Percentiles rank a stretch among this genome's conserved stretches.
Evolutionary conservation across 305 asterid genomes (phyloP).

Genomic region (Plantago coronopus): DNA sequence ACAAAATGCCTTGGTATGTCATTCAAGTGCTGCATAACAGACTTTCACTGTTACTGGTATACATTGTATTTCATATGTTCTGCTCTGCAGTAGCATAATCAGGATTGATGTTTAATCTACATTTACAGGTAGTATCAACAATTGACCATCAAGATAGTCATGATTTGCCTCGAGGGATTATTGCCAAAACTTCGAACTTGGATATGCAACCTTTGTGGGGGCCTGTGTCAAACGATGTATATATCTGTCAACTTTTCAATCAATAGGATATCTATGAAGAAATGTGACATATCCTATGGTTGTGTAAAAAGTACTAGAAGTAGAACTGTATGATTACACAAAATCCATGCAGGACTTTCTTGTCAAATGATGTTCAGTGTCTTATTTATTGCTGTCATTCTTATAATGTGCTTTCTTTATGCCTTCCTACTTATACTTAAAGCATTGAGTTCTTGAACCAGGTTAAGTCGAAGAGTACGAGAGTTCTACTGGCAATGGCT

Average conservation of each 20-base stretch:
- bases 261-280: background rate
- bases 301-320: too few species aligned
- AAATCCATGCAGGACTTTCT: background rate
- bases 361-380: background rate
- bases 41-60: background rate
- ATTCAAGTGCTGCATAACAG: constrained; percentile 8
- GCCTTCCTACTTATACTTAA: constrained; percentile 16
- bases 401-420: constrained; percentile 2
- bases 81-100: background rate
- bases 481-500: constrained; percentile 63
- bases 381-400: background rate
- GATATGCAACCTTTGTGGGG: constrained; percentile 78
- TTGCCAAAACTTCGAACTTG: constrained; percentile 60
- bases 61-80: background rate
- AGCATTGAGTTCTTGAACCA: constrained; percentile 29
- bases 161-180: constrained; percentile 80
- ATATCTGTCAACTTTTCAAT: constrained; percentile 12
- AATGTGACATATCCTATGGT: background rate
- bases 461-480: constrained; percentile 34
- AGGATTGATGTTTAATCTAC: constrained; percentile 17
- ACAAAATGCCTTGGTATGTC: constrained; percentile 40
- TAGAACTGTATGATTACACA: background rate
- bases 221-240: constrained; percentile 44
- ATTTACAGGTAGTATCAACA: constrained; percentile 31
- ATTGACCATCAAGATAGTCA: constrained; percentile 47